Evolutionary conservation across 78 protist species (phyloP).

Genomic region (Dictyostelium brefeldianum): DNA sequence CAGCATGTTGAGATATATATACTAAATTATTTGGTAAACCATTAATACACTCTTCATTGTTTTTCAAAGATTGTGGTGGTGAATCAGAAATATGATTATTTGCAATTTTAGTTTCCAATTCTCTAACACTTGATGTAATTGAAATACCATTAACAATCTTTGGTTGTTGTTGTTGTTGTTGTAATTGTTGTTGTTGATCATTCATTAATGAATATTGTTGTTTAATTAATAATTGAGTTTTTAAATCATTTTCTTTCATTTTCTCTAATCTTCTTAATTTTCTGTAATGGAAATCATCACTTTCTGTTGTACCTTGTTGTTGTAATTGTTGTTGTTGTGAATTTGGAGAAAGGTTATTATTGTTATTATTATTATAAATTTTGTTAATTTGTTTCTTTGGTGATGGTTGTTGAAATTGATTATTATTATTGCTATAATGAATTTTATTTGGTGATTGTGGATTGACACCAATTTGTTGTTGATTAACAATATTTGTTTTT

Average conservation of each 20-base stretch:
- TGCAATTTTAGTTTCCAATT: slow-evolving; percentile 59
- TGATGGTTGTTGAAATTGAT: not conserved
- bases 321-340: slow-evolving; percentile 66
- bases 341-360: slow-evolving; percentile 54
- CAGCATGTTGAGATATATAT: slow-evolving; percentile 89
- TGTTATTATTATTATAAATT: not conserved
- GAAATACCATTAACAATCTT: not conserved
- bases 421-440: not conserved
- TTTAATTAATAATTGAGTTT: slow-evolving; percentile 50
- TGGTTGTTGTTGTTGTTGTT: slow-evolving; percentile 17
- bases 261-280: slow-evolving; percentile 74
- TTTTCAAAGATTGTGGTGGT: not conserved
- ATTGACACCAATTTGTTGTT: not conserved
- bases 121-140: slow-evolving; percentile 29
- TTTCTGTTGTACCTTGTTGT: not conserved
- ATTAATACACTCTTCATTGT: not conserved
- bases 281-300: slow-evolving; percentile 72
- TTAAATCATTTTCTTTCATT: slow-evolving; percentile 73
- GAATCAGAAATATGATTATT: slow-evolving; percentile 62
- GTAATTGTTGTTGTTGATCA: slow-evolving; percentile 23
- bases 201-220: slow-evolving; percentile 29
- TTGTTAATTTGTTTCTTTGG: not conserved
- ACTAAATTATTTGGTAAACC: slow-evolving; percentile 44
- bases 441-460: slow-evolving; percentile 17
- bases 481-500: slow-evolving; percentile 35